phyloP scores from a whole-genome alignment of 2,329 filamentous ascomycete genomes.

The Aspergillus ustus region DNA sequence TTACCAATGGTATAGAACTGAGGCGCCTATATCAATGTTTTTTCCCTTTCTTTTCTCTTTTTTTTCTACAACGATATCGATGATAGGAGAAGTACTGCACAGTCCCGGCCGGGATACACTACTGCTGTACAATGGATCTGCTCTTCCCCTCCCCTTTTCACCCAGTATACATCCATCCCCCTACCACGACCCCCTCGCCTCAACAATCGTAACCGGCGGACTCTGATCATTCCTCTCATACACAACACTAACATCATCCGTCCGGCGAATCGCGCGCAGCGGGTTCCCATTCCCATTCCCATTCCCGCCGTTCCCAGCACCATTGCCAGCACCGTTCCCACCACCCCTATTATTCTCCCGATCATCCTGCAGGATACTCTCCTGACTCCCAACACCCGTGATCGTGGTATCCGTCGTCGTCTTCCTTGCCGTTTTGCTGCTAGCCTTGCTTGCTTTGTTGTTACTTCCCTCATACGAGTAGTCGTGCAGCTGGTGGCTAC shows the following conservation, averaged over 20 bases:
- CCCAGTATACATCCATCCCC: neutral
- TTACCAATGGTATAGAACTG: neutral
- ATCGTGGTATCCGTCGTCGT: conserved; percentile 10
- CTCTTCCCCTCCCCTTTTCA: neutral
- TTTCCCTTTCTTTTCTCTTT: neutral
- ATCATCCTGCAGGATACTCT: conserved; percentile 25
- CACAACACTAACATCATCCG: conserved; percentile 28
- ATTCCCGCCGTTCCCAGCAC: neutral
- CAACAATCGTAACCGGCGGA: neutral
- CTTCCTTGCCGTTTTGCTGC: conserved; percentile 8
- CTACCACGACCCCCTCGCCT: neutral
- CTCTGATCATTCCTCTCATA: conserved; percentile 21
- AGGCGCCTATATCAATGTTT: neutral
- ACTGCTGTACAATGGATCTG: too few species aligned
- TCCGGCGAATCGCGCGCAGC: conserved; percentile 24
- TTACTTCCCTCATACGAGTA: conserved; percentile 4
- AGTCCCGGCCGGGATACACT: too few species aligned
- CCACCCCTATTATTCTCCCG: neutral
- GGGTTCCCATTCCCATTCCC: neutral
- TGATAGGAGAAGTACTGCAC: neutral
- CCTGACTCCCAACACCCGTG: conserved; percentile 23
- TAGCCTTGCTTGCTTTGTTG: neutral
- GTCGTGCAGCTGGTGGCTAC: conserved; percentile 3
- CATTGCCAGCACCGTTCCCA: neutral
- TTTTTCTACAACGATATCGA: neutral